phyloP scores from a whole-genome alignment of 768 basidiomycete genomes.

The Mycena floridula region DNA sequence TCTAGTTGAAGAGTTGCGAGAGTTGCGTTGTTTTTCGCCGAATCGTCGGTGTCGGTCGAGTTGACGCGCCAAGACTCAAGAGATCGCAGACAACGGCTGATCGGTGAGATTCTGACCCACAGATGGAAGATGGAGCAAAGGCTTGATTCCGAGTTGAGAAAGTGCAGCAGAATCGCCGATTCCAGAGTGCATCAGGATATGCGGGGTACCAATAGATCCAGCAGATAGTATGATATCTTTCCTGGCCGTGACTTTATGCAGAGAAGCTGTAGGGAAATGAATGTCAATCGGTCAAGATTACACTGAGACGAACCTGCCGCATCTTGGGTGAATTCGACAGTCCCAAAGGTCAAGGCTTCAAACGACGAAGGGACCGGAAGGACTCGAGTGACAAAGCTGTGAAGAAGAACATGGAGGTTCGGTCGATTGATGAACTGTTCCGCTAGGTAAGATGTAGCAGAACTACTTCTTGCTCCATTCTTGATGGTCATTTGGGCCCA shows the following conservation, averaged over 20 bases:
- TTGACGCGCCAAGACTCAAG: conserved; percentile 22
- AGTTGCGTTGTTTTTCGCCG: conserved; percentile 16
- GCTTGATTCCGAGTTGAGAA: conserved; percentile 14
- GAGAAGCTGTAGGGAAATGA: not conserved
- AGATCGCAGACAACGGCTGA: conserved; percentile 18
- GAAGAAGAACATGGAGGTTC: conserved; percentile 26
- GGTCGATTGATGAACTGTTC: conserved; percentile 9
- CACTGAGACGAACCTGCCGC: conserved; percentile 4
- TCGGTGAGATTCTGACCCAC: conserved; percentile 31
- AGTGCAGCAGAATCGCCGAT: conserved; percentile 26
- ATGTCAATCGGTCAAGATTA: not conserved
- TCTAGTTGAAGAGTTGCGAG: conserved; percentile 10
- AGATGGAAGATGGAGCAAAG: conserved; percentile 24
- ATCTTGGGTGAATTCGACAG: conserved; percentile 16
- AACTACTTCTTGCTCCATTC: conserved; percentile 27
- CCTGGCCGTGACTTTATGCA: conserved; percentile 13
- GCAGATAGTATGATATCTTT: conserved; percentile 33
- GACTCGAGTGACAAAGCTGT: conserved; percentile 19
- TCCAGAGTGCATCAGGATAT: conserved; percentile 26
- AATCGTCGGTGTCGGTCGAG: conserved; percentile 23
- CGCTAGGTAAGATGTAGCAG: conserved; percentile 29
- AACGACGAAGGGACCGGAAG: conserved; percentile 5
- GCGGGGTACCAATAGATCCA: conserved; percentile 29
- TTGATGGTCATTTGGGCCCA: conserved; percentile 29
- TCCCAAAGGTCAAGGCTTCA: conserved; percentile 7